Conservation (phyloP, 176 grass and related monocot species). For the Musa beccarii region DNA sequence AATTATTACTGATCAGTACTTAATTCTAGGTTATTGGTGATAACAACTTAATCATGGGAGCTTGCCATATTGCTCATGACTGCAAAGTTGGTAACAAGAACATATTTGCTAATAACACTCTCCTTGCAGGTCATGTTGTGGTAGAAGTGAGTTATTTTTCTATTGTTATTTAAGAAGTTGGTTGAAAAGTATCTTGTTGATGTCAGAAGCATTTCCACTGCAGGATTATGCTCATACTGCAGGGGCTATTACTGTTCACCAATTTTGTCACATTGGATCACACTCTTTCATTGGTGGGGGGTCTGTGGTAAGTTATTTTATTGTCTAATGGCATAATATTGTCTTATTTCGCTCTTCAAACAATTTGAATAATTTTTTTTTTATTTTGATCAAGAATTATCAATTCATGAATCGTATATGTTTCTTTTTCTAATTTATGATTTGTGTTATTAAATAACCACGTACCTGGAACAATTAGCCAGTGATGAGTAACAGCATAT, state of each 20-base stretch:
- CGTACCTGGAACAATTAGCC: not conserved
- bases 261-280: conserved; percentile 88
- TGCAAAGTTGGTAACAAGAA: conserved; percentile 84
- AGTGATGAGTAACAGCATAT: not conserved
- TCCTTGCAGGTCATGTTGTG: conserved; percentile 75
- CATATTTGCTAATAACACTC: conserved; percentile 87
- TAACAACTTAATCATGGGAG: conserved; percentile 85
- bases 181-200: not conserved
- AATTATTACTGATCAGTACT: conserved; percentile 11
- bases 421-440: not conserved
- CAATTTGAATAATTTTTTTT: not conserved
- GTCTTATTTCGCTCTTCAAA: not conserved
- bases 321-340: not conserved
- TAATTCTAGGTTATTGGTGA: conserved; percentile 73
- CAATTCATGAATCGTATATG: not conserved
- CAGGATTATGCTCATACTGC: conserved; percentile 67
- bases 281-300: conserved; percentile 84
- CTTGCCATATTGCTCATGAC: conserved; percentile 91
- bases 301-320: conserved; percentile 42
- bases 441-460: not conserved
- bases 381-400: not conserved
- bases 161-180: not conserved
- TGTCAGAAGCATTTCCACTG: conserved; percentile 7
- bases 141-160: conserved; percentile 67
- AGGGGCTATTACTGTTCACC: conserved; percentile 71